A percentile compares a stretch with the other conserved stretches of the same genome.
Conservation (phyloP, 2,329 filamentous ascomycete species). For the Calonectria ilicicola region DNA sequence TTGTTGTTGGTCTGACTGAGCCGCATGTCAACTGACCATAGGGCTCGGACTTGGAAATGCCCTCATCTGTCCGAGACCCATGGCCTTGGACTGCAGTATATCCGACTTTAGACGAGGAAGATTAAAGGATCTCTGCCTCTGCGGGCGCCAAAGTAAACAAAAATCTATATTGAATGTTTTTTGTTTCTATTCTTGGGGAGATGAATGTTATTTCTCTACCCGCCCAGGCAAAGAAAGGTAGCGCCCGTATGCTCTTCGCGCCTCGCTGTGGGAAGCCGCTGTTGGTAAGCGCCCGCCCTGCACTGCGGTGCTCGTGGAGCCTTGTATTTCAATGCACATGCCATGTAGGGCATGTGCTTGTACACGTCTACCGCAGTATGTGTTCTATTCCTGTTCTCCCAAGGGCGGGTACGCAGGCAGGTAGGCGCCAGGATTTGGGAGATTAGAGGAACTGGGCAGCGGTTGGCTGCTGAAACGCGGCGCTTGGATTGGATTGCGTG, state of each 20-base stretch:
- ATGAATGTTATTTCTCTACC: not conserved
- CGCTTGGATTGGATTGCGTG: not conserved
- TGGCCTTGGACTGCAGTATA: not conserved
- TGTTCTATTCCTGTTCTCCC: constrained; percentile 14
- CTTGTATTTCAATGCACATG: not conserved
- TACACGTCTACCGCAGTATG: not conserved
- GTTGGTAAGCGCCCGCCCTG: constrained; percentile 7
- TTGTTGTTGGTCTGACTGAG: not conserved
- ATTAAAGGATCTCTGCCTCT: not conserved
- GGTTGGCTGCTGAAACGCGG: constrained; percentile 24
- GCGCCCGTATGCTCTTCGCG: not conserved
- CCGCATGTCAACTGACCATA: not conserved
- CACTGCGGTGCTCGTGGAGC: not conserved
- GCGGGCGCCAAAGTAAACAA: not conserved
- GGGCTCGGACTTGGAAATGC: not conserved
- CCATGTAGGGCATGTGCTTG: not conserved
- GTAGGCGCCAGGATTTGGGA: constrained; percentile 3
- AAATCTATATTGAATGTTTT: not conserved
- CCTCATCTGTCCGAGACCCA: not conserved
- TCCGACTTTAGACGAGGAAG: not conserved
- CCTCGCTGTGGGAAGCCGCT: not conserved
- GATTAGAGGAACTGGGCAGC: constrained; percentile 2
- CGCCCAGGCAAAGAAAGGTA: not conserved
- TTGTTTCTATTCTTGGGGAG: not conserved
- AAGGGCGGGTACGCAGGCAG: constrained; percentile 1